A percentile compares a stretch with the other conserved stretches of the same genome.
Evolutionary conservation across 257 asterid species (phyloP).

Genomic region (Perilla frutescens): DNA sequence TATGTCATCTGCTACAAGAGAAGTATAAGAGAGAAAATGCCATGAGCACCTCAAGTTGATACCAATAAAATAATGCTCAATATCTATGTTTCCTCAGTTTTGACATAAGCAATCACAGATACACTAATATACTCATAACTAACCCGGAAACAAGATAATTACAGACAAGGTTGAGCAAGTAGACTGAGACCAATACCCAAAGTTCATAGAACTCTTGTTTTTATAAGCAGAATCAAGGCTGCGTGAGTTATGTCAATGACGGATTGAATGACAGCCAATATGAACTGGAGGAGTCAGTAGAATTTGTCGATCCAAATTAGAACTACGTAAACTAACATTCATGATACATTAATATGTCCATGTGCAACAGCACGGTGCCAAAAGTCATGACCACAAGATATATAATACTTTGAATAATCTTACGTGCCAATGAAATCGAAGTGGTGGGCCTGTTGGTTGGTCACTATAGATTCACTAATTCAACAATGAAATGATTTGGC

Average conservation of each 20-base stretch:
- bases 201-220: neutral
- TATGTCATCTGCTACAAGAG: too few species aligned
- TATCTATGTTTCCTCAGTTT: too few species aligned
- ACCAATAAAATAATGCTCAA: too few species aligned
- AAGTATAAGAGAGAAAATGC: too few species aligned
- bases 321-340: neutral
- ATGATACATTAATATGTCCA: neutral
- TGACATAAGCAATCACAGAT: neutral
- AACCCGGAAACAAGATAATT: conserved; percentile 4
- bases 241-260: neutral
- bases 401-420: neutral
- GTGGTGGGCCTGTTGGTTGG: neutral
- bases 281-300: neutral
- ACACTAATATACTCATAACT: neutral
- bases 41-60: too few species aligned
- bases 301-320: neutral
- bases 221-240: neutral
- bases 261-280: neutral
- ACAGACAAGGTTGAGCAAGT: conserved; percentile 10
- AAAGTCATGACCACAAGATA: neutral
- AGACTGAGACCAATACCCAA: neutral
- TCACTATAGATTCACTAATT: conserved; percentile 1
- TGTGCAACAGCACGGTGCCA: conserved; percentile 4
- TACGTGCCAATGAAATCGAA: neutral
- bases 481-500: conserved; percentile 7